Evolutionary conservation across 805 yeast species (phyloP).

Genomic region (Metschnikowia anglica): DNA sequence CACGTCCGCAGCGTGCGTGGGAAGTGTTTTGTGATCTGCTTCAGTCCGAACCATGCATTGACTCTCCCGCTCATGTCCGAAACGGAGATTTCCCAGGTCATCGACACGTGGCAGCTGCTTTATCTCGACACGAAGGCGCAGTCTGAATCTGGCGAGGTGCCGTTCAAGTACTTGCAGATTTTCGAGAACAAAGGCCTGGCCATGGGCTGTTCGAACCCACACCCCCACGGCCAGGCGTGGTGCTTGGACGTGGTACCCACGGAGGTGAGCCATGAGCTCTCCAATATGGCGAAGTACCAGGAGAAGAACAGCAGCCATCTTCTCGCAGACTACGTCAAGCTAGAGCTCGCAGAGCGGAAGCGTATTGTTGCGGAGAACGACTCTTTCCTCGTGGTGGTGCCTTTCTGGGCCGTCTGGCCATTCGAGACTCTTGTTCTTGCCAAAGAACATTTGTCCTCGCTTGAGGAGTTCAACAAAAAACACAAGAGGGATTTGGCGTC

Average conservation of each 20-base stretch:
- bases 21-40: slow-evolving; percentile 68
- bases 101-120: slow-evolving; percentile 59
- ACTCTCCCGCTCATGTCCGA: slow-evolving; percentile 62
- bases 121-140: slow-evolving; percentile 45
- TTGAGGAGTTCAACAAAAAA: slow-evolving; percentile 45
- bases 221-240: slow-evolving; percentile 86
- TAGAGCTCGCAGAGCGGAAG: slow-evolving; percentile 50
- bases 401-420: slow-evolving; percentile 85
- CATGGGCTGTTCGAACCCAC: slow-evolving; percentile 82
- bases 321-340: slow-evolving; percentile 59
- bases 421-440: slow-evolving; percentile 67
- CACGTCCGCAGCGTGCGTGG: slow-evolving; percentile 62
- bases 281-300: slow-evolving; percentile 48
- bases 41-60: slow-evolving; percentile 65
- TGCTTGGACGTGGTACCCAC: slow-evolving; percentile 62
- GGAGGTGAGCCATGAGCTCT: slow-evolving; percentile 61
- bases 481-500: slow-evolving; percentile 57
- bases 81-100: slow-evolving; percentile 46
- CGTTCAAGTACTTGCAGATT: slow-evolving; percentile 62
- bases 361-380: slow-evolving; percentile 62
- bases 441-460: slow-evolving; percentile 51
- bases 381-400: slow-evolving; percentile 65
- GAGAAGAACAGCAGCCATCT: slow-evolving; percentile 45
- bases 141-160: slow-evolving; percentile 36
- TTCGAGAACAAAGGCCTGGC: slow-evolving; percentile 78